Evolutionary conservation across 768 basidiomycete genomes (phyloP).

Genomic region (Baorangia bicolor): DNA sequence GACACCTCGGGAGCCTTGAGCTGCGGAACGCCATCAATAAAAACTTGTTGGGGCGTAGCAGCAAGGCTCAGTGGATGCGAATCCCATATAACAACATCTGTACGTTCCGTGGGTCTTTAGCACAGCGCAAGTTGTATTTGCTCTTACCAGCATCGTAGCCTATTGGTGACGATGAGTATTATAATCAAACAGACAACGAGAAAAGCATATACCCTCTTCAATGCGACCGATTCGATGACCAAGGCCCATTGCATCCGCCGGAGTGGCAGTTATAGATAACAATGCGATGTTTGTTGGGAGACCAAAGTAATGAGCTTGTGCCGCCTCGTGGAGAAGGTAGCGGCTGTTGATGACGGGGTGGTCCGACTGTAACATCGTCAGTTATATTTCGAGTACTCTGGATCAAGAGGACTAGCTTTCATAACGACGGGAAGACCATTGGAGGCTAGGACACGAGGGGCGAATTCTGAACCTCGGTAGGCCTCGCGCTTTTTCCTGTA

Average conservation of each 20-base stretch:
- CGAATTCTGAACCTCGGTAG: slow-evolving; percentile 78
- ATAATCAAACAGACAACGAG: background rate
- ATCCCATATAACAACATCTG: slow-evolving; percentile 74
- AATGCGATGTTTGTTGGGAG: slow-evolving; percentile 58
- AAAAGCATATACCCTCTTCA: slow-evolving; percentile 37
- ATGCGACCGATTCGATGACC: slow-evolving; percentile 73
- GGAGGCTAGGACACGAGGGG: slow-evolving; percentile 69
- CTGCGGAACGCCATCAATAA: slow-evolving; percentile 84
- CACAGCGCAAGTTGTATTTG: background rate
- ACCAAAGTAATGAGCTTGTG: slow-evolving; percentile 68
- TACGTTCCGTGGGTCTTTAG: background rate
- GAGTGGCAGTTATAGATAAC: slow-evolving; percentile 62
- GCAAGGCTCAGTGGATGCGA: slow-evolving; percentile 73
- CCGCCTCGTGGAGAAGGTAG: slow-evolving; percentile 70
- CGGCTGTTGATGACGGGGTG: slow-evolving; percentile 62
- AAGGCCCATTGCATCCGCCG: slow-evolving; percentile 66
- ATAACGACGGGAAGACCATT: slow-evolving; percentile 67
- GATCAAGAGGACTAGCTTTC: slow-evolving; percentile 50
- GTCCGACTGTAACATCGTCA: slow-evolving; percentile 42
- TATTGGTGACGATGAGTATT: background rate
- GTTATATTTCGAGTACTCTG: background rate
- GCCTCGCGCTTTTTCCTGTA: slow-evolving; percentile 76
- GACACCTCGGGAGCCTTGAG: slow-evolving; percentile 46
- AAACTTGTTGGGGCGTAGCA: slow-evolving; percentile 72
- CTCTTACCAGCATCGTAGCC: slow-evolving; percentile 49